phyloP scores from a whole-genome alignment of 2,329 filamentous ascomycete species.

The Geosmithia flava region DNA sequence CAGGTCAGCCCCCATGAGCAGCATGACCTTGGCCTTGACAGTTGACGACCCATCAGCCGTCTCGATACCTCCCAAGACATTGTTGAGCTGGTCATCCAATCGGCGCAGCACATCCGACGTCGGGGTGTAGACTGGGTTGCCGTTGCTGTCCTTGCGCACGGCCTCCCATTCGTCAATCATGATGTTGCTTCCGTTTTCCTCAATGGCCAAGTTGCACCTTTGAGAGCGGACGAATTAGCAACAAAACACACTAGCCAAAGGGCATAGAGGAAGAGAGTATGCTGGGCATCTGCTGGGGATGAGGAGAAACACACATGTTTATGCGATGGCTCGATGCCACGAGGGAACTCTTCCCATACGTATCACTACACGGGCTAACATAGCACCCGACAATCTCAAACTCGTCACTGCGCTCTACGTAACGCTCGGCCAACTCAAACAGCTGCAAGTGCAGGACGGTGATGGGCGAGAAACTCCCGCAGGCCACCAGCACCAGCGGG shows the following conservation, averaged over 20 bases:
- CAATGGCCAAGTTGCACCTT: conserved; percentile 8
- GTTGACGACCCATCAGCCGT: conserved; percentile 51
- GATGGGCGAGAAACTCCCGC: conserved; percentile 59
- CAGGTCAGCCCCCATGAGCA: conserved; percentile 65
- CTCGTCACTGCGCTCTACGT: conserved; percentile 45
- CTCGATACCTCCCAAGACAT: conserved; percentile 61
- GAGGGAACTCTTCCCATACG: conserved; percentile 26
- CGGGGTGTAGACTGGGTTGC: conserved; percentile 69
- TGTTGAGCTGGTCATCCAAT: conserved; percentile 76
- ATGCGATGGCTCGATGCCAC: conserved; percentile 12
- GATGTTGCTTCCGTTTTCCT: conserved; percentile 59
- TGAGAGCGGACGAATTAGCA: not conserved
- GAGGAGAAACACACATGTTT: conserved; percentile 43
- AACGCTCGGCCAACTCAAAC: conserved; percentile 75
- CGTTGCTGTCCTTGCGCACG: conserved; percentile 6
- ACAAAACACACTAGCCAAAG: not conserved
- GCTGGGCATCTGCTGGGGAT: not conserved
- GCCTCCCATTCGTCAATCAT: conserved; percentile 81
- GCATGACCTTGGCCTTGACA: conserved; percentile 53
- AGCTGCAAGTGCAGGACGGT: conserved; percentile 68
- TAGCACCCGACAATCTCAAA: conserved; percentile 80
- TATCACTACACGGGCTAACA: conserved; percentile 23
- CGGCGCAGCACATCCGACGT: conserved; percentile 79
- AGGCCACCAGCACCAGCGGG: conserved; percentile 55
- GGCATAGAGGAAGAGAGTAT: not conserved